Evolutionary conservation across 2,329 filamentous ascomycete genomes (phyloP).

Genomic region (Nemania sp.): DNA sequence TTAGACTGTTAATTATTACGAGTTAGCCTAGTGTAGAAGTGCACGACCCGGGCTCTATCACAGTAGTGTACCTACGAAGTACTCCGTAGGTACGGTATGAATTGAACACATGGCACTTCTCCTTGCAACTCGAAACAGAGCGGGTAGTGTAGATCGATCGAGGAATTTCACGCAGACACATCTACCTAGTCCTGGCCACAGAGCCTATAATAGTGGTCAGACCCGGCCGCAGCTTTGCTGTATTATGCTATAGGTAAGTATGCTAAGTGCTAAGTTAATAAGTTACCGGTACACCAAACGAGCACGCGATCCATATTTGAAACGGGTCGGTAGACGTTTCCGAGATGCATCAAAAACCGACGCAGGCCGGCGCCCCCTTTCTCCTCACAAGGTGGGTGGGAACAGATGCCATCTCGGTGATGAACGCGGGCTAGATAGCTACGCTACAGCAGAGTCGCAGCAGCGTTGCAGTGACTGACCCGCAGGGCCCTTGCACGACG

Average conservation of each 20-base stretch:
- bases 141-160: slow-evolving; percentile 17
- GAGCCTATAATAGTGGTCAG: slow-evolving; percentile 6
- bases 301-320: slow-evolving; percentile 14
- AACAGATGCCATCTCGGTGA: slow-evolving; percentile 23
- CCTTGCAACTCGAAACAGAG: slow-evolving; percentile 1
- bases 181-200: slow-evolving; percentile 4
- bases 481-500: slow-evolving; percentile 19
- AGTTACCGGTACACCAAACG: slow-evolving; percentile 8
- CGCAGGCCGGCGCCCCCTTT: not conserved
- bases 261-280: too few species aligned
- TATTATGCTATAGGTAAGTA: not conserved
- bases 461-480: slow-evolving; percentile 14
- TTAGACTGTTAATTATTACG: too few species aligned
- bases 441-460: slow-evolving; percentile 17
- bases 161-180: slow-evolving; percentile 15
- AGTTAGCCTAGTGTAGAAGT: too few species aligned
- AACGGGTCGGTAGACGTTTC: slow-evolving; percentile 24
- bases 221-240: slow-evolving; percentile 17
- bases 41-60: too few species aligned
- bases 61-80: too few species aligned
- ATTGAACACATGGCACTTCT: not conserved
- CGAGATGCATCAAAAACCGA: slow-evolving; percentile 23
- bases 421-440: slow-evolving; percentile 21
- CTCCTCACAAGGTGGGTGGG: slow-evolving; percentile 16
- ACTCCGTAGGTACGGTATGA: not conserved